Evolutionary conservation across 805 yeast species (phyloP), one percentile per base, ranked within the genome.

Genomic region (Cephaloascus fragrans): DNA sequence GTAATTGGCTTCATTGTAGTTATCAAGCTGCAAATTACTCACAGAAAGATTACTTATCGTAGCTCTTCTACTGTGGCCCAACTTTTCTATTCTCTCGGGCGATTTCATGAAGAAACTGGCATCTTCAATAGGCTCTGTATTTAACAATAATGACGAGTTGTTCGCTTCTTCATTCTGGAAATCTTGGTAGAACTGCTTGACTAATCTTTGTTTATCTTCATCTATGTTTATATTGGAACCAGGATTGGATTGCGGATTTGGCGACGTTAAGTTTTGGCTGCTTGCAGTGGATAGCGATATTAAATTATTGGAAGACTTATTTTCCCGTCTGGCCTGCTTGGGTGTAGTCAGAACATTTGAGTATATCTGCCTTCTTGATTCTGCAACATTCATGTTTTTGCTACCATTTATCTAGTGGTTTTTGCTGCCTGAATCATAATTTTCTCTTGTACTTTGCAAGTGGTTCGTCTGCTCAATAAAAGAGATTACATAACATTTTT

Each of bases 141-240:
- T 9, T 10, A 26, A 10, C 29, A 14, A 14, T 6, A 31, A 14
- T 14, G 6, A 6, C n/a, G 8, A 31, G n/a, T 16, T 16, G 18
- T 31, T 31, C 16, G 8, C 6, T 9, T 6, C 16, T 9, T 16
- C 33, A 6, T 16, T 16, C 33, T 31, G 33, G 33, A 31, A 31
- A 16, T 31, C 33, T 16, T 31, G 15, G 33, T 31, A 31, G 33
- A 31, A 31, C n/a, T 31, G 33, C 33, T 31, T 31, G 15, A 31
- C 33, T 6, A 31, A 14, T 16, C 33, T 14, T 14, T 31, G 33
- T 31, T 6, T 31, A 16, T 31, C 33, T 9, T 31, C 18, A 31
- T n/a, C n/a, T n/a, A n/a, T n/a, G n/a, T n/a, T n/a, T n/a, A n/a
- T n/a, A n/a, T n/a, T n/a, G n/a, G n/a, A n/a, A n/a, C n/a, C n/a